Evolutionary conservation across 140 eudicot species (phyloP).

Genomic region (Bidens hawaiensis): DNA sequence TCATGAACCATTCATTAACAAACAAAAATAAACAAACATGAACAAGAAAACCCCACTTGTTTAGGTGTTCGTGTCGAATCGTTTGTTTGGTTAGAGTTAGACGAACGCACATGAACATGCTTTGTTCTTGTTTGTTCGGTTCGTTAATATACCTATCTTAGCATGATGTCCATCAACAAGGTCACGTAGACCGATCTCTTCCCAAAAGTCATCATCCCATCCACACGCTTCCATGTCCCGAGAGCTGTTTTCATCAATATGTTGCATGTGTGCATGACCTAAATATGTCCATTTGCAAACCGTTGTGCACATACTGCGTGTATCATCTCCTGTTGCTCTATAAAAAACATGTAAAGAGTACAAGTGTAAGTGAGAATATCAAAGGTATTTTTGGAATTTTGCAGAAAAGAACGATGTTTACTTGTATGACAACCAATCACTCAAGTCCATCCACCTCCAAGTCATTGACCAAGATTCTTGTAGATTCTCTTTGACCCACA

Average conservation of each 20-base stretch:
- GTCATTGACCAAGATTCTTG: conserved; percentile 98
- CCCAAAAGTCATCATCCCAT: conserved; percentile 98
- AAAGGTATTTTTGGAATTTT: neutral
- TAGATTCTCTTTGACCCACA: conserved; percentile 96
- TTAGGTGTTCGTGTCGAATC: no score
- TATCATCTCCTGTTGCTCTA: conserved; percentile 97
- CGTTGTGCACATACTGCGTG: conserved; percentile 91
- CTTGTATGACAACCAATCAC: conserved; percentile 98
- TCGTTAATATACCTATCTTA: no score
- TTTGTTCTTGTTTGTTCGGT: no score
- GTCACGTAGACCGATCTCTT: conserved; percentile 91
- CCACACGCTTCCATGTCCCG: conserved; percentile 90
- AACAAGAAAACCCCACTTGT: no score
- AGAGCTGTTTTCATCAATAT: conserved; percentile 49
- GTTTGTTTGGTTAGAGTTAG: no score
- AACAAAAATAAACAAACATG: no score
- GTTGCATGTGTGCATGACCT: conserved; percentile 97
- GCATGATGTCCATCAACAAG: conserved; percentile 90
- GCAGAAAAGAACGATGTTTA: conserved; percentile 19
- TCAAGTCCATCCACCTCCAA: conserved; percentile 97
- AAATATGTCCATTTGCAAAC: conserved; percentile 98
- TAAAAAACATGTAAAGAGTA: conserved; percentile 5
- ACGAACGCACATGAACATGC: no score
- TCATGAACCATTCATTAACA: no score
- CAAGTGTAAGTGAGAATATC: neutral